These are phyloP conservation scores for Triticum timopheevii DNA, from an alignment of 176 grass and related monocot species.

Conservation along the genomic window DNA sequence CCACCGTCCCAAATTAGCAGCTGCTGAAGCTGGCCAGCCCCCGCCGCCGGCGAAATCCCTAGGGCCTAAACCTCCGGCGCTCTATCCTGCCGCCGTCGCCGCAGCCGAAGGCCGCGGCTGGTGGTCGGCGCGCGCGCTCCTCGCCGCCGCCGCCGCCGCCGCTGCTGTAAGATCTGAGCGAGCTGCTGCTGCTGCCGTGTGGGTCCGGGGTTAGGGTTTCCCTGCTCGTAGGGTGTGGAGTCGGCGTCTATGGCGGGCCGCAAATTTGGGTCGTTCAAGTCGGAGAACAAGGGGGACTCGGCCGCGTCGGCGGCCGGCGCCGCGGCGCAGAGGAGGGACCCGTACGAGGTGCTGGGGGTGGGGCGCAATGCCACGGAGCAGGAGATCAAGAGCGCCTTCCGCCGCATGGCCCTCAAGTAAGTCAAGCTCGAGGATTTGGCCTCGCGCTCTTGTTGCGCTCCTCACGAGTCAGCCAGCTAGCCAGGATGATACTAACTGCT, in stretches of 20 bases:
- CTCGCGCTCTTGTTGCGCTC: background rate
- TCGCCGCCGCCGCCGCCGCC: background rate
- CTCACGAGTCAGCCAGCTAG: background rate
- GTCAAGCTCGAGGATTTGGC: constrained; percentile 40
- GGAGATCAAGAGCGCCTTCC: constrained; percentile 95
- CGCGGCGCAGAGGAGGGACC: constrained; percentile 77
- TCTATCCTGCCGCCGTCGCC: background rate
- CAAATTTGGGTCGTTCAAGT: constrained; percentile 75
- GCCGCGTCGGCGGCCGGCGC: constrained; percentile 26
- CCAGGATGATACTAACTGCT: background rate
- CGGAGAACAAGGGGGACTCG: constrained; percentile 50
- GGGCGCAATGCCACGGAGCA: constrained; percentile 81
- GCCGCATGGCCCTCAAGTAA: constrained; percentile 98
- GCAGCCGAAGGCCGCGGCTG: background rate
- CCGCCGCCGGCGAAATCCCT: background rate
- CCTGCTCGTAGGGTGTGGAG: background rate
- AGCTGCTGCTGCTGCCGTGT: background rate
- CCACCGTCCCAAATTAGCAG: constrained; percentile 25
- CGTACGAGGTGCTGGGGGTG: constrained; percentile 89
- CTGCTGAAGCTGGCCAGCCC: constrained; percentile 7
- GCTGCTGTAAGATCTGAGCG: constrained; percentile 35
- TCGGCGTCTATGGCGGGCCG: constrained; percentile 60
- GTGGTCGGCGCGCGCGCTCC: constrained; percentile 26
- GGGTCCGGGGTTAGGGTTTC: background rate
- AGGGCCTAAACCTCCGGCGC: background rate